Conservation (phyloP, 805 yeast genomes). For the Tetrapisispora taiwanensis region DNA sequence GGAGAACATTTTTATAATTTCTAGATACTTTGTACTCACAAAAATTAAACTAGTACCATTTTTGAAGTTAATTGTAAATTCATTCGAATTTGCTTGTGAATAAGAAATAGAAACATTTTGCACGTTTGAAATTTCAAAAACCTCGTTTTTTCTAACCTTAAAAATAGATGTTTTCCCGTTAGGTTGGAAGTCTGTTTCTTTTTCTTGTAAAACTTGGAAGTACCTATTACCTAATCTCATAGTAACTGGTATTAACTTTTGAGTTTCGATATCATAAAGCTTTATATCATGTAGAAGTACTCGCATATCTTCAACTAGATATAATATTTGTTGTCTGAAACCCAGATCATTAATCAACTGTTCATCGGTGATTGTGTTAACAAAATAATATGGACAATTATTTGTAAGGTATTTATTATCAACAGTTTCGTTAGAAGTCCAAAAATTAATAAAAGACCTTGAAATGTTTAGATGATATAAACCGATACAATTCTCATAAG, state of each 20-base stretch:
- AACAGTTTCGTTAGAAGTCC: constrained; percentile 16
- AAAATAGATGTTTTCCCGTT: constrained; percentile 26
- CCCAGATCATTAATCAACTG: constrained; percentile 37
- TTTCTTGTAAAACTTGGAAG: constrained; percentile 44
- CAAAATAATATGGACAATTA: constrained; percentile 30
- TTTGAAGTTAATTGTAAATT: constrained; percentile 36
- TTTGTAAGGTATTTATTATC: constrained; percentile 19
- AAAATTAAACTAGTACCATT: constrained; percentile 33
- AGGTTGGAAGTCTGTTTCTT: constrained; percentile 34
- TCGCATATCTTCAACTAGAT: constrained; percentile 39
- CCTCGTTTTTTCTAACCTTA: constrained; percentile 34
- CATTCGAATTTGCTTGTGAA: constrained; percentile 39
- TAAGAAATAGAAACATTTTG: constrained; percentile 33
- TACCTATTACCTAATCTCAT: constrained; percentile 61
- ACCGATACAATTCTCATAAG: constrained; percentile 42
- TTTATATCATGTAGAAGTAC: constrained; percentile 44
- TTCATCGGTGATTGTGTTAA: constrained; percentile 39
- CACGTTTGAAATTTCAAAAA: constrained; percentile 34
- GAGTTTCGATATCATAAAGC: constrained; percentile 38
- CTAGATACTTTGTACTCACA: constrained; percentile 42
- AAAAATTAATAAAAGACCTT: constrained; percentile 18
- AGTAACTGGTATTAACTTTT: constrained; percentile 49
- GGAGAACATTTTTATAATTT: constrained; percentile 60
- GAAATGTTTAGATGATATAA: constrained; percentile 38
- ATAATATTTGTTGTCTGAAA: constrained; percentile 33